A percentile compares a stretch with the other conserved stretches of the same genome.
phyloP scores from a whole-genome alignment of 129 eudicot genomes.

The Oenanthe sinensis region DNA sequence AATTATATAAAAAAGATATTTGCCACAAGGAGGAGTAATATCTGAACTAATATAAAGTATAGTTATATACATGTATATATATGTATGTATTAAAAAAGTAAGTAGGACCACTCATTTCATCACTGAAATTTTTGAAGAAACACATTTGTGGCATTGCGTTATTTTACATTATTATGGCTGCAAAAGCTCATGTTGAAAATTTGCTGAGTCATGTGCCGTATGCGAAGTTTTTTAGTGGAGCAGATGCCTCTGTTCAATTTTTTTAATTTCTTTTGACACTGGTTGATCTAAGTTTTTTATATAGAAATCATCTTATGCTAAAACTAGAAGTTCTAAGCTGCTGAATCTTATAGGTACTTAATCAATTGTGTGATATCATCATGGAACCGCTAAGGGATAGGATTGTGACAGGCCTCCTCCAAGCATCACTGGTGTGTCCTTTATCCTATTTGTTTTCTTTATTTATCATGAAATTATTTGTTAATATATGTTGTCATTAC shows the following conservation, averaged over 20 bases:
- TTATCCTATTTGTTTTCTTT: constrained; percentile 1
- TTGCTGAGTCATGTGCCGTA: too few species aligned
- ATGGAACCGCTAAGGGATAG: constrained; percentile 93
- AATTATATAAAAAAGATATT: not conserved
- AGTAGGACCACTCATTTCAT: too few species aligned
- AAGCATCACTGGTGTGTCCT: constrained; percentile 72
- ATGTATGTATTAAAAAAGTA: too few species aligned
- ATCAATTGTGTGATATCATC: constrained; percentile 79
- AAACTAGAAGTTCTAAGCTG: not conserved
- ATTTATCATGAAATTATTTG: not conserved
- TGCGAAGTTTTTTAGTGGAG: too few species aligned
- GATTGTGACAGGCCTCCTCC: constrained; percentile 87
- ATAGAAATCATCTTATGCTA: not conserved
- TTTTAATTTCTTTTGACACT: not conserved
- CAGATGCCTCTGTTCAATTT: too few species aligned
- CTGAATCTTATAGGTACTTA: constrained; percentile 52
- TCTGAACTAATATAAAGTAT: not conserved
- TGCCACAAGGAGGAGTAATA: not conserved
- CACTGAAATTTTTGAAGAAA: too few species aligned
- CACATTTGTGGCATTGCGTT: not conserved
- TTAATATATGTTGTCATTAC: not conserved
- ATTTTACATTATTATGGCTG: not conserved
- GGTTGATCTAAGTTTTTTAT: not conserved
- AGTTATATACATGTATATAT: too few species aligned
- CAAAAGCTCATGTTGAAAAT: not conserved